Conservation (phyloP, 2,329 filamentous ascomycete genomes). For the Penicillium sp. region DNA sequence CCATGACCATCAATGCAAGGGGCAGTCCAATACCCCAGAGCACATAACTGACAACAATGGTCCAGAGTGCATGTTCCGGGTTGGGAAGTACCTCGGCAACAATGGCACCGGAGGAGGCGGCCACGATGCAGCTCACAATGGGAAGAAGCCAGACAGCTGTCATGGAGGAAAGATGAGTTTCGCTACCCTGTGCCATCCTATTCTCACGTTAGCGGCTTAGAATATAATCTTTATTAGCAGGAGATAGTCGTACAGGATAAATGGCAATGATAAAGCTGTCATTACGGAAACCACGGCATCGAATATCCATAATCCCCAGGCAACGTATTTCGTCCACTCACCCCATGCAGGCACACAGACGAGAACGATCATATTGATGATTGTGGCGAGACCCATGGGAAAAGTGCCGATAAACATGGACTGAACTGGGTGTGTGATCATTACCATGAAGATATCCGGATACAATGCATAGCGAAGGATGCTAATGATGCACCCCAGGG, state of each 20-base stretch:
- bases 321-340: conserved; percentile 54
- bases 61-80: conserved; percentile 59
- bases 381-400: conserved; percentile 68
- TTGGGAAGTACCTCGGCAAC: conserved; percentile 61
- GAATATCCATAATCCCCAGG: conserved; percentile 61
- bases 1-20: conserved; percentile 63
- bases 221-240: background rate
- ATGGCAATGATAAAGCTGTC: conserved; percentile 58
- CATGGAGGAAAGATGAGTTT: conserved; percentile 53
- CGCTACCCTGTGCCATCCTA: conserved; percentile 25
- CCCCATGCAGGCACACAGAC: conserved; percentile 64
- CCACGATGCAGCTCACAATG: conserved; percentile 67
- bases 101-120: conserved; percentile 63
- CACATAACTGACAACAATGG: conserved; percentile 65
- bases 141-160: conserved; percentile 68
- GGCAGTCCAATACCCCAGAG: conserved; percentile 68
- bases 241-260: conserved; percentile 50
- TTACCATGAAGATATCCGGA: conserved; percentile 64
- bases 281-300: conserved; percentile 55
- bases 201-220: background rate
- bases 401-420: conserved; percentile 68
- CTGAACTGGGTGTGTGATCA: conserved; percentile 67
- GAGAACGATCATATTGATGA: conserved; percentile 65
- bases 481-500: conserved; percentile 47
- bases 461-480: conserved; percentile 64